Percentiles rank a stretch among this genome's conserved stretches.
Evolutionary conservation across 2,329 filamentous ascomycete genomes (phyloP).

Genomic region (Colletotrichum sp.): DNA sequence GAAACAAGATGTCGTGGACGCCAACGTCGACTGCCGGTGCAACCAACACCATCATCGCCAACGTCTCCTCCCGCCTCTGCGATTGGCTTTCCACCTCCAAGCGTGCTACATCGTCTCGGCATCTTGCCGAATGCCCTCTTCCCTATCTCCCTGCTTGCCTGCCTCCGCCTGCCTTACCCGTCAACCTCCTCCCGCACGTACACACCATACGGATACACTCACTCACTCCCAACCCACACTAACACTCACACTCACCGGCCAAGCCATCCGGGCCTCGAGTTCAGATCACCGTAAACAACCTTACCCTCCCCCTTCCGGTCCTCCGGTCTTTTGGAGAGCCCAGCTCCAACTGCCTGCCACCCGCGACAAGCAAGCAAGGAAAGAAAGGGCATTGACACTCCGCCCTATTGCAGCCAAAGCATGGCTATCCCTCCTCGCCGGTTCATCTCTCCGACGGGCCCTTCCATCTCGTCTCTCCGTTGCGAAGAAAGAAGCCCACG

Average conservation of each 20-base stretch:
- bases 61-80: neutral
- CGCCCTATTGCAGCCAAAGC: neutral
- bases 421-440: neutral
- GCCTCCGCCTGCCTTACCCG: neutral
- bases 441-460: neutral
- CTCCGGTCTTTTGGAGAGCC: neutral
- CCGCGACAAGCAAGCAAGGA: neutral
- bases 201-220: neutral
- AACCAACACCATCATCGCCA: neutral
- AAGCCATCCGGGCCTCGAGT: neutral
- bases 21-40: neutral
- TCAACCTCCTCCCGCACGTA: neutral
- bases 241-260: neutral
- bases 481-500: neutral
- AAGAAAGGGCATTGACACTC: neutral
- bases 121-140: neutral
- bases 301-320: neutral
- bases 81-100: neutral
- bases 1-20: neutral
- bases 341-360: neutral
- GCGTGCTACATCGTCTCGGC: conserved; percentile 3
- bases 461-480: neutral
- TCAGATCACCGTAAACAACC: neutral
- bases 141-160: neutral
- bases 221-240: neutral